Percentiles rank a stretch among this genome's conserved stretches.
phyloP scores from a whole-genome alignment of 257 asterid genomes.

The Rauvolfia tetraphylla region DNA sequence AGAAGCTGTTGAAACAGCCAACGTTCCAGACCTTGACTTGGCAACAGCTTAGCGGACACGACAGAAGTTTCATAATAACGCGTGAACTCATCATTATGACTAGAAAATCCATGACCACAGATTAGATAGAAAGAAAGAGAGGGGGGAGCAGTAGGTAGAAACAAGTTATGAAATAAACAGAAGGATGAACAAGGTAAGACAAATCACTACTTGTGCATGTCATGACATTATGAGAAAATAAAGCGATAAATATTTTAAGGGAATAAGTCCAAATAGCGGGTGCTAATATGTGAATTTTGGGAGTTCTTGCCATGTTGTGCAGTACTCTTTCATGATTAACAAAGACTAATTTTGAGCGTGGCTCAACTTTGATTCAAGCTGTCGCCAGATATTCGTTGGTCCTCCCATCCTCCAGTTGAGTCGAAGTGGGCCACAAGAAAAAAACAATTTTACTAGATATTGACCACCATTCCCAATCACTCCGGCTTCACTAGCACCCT shows the following conservation, averaged over 20 bases:
- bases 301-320: no score
- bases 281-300: neutral
- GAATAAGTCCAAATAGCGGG: neutral
- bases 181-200: neutral
- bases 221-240: neutral
- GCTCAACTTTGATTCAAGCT: neutral
- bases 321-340: neutral
- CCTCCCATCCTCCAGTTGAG: neutral
- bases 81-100: neutral
- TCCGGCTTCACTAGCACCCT: neutral
- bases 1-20: neutral
- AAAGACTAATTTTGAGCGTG: neutral
- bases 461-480: neutral
- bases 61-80: no score
- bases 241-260: neutral
- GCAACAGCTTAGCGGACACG: neutral
- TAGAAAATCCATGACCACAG: neutral
- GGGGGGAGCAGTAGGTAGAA: neutral
- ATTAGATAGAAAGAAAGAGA: neutral
- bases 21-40: neutral
- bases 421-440: neutral
- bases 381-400: no score
- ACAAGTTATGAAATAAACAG: neutral
- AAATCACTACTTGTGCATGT: neutral
- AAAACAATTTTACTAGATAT: neutral